These are phyloP conservation scores for Arxiozyma slooffiae DNA, from an alignment of 1,139 yeast species.

Conservation along the genomic window DNA sequence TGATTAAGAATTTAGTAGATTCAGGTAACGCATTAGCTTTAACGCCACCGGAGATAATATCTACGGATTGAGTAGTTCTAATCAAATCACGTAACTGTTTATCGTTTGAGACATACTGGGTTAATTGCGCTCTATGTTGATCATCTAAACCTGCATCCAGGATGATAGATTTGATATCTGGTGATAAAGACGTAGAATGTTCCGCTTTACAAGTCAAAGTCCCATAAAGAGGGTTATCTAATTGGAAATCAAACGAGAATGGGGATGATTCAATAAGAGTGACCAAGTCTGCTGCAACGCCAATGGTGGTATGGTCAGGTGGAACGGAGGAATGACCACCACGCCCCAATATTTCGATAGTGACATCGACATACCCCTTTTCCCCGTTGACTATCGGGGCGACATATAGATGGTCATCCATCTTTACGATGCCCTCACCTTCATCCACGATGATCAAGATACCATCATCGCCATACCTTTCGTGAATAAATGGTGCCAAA, in stretches of 20 bases:
- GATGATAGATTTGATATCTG: conserved; percentile 16
- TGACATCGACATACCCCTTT: conserved; percentile 51
- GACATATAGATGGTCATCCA: conserved; percentile 38
- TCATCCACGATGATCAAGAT: conserved; percentile 56
- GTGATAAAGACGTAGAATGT: conserved; percentile 24
- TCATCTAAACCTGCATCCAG: conserved; percentile 17
- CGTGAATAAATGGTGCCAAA: conserved; percentile 37
- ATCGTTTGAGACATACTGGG: conserved; percentile 25
- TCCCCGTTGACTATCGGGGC: conserved; percentile 57
- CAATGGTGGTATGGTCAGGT: conserved; percentile 64
- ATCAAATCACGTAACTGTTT: conserved; percentile 34
- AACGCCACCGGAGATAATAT: conserved; percentile 50
- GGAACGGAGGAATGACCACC: conserved; percentile 76
- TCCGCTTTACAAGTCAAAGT: conserved; percentile 40
- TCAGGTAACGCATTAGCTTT: conserved; percentile 71
- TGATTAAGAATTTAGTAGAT: conserved; percentile 42
- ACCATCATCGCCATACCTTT: conserved; percentile 47
- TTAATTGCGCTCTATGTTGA: conserved; percentile 12
- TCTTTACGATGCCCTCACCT: conserved; percentile 39
- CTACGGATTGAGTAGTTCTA: conserved; percentile 53
- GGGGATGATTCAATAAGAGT: conserved; percentile 42
- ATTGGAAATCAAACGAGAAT: conserved; percentile 37
- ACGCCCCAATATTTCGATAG: conserved; percentile 41
- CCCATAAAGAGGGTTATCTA: conserved; percentile 41
- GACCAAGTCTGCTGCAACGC: conserved; percentile 50